phyloP scores from a whole-genome alignment of 306 rosid genomes.

The Sindora glabra region DNA sequence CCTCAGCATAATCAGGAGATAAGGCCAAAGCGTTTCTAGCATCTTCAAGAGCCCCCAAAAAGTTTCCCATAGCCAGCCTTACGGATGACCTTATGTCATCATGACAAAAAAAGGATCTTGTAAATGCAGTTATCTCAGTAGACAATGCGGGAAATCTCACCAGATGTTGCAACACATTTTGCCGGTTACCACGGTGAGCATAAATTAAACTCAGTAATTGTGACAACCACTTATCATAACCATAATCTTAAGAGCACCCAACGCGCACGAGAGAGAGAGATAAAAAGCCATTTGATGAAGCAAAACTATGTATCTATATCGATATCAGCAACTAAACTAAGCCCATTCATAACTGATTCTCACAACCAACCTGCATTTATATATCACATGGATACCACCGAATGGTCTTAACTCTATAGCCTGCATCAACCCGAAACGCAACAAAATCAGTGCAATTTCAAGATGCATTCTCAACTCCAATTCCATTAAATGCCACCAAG shows the following conservation, averaged over 20 bases:
- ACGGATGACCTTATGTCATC: conserved; percentile 60
- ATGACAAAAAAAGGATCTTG: background rate
- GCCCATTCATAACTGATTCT: background rate
- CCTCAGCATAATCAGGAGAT: conserved; percentile 65
- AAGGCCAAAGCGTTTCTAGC: conserved; percentile 55
- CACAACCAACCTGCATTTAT: conserved; percentile 56
- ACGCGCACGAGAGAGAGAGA: no score
- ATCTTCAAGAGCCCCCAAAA: conserved; percentile 65
- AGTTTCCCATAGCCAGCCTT: conserved; percentile 59
- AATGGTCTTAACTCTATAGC: conserved; percentile 63
- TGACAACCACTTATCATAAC: no score
- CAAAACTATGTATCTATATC: background rate
- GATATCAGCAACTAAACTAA: background rate
- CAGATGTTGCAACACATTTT: background rate
- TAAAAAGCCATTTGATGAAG: background rate
- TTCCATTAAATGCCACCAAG: background rate
- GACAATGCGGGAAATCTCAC: background rate
- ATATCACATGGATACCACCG: conserved; percentile 60
- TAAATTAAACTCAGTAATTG: no score
- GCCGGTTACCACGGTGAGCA: no score
- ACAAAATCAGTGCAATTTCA: background rate
- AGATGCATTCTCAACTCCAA: background rate
- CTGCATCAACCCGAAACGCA: conserved; percentile 38
- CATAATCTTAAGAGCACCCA: background rate
- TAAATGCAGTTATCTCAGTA: background rate